A percentile compares a stretch with the other conserved stretches of the same genome.
phyloP scores from a whole-genome alignment of 495 filamentous ascomycete species.

The Penicillium longicatenatum region DNA sequence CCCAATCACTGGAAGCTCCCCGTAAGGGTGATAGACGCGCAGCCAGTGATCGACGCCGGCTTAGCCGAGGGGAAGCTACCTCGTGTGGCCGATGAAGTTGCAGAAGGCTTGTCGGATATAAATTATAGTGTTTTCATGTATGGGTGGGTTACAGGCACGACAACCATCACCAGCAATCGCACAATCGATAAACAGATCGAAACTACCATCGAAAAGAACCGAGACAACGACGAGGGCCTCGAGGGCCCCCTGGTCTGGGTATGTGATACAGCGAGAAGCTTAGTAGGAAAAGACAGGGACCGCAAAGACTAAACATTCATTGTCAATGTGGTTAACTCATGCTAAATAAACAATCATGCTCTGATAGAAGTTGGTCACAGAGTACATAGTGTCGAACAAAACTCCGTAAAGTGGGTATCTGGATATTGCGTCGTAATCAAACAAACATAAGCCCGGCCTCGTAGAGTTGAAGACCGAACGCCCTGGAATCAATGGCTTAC shows the following conservation, averaged over 20 bases:
- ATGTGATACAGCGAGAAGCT: constrained; percentile 62
- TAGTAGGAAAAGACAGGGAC: constrained; percentile 64
- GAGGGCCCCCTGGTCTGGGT: constrained; percentile 63
- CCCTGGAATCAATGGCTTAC: constrained; percentile 13
- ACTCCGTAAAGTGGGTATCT: constrained; percentile 10
- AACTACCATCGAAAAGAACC: constrained; percentile 44
- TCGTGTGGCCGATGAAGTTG: constrained; percentile 40
- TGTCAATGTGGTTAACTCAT: neutral
- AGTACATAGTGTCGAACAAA: neutral
- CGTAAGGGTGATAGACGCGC: constrained; percentile 46
- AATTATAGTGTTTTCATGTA: constrained; percentile 70
- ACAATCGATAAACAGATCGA: constrained; percentile 66
- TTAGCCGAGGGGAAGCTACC: constrained; percentile 36
- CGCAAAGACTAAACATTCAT: constrained; percentile 33
- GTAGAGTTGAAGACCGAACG: neutral
- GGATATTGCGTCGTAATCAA: constrained; percentile 1
- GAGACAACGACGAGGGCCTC: constrained; percentile 39
- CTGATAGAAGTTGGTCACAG: neutral
- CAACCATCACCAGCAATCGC: constrained; percentile 69
- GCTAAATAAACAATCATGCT: neutral
- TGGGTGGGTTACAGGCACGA: constrained; percentile 61
- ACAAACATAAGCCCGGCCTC: neutral
- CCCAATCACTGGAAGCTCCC: constrained; percentile 54
- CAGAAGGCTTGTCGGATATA: constrained; percentile 55
- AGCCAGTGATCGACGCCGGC: constrained; percentile 31